These are phyloP conservation scores for Populus hybrid DNA, from an alignment of 441 rosid genomes.

Conservation along the genomic window DNA sequence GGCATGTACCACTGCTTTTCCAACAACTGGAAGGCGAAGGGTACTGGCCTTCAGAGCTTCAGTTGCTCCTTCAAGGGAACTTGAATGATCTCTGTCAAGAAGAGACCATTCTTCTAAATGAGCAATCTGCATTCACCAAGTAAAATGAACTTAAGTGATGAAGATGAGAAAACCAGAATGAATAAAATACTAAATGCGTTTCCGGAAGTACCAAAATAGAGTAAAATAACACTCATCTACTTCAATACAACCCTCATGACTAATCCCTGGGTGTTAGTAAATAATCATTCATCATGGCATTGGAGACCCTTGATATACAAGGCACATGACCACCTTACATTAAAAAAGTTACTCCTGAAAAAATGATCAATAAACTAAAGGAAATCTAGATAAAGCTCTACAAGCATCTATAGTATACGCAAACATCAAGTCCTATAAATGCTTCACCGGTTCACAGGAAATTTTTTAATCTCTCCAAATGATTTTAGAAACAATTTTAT, in stretches of 20 bases:
- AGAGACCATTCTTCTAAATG: conserved; percentile 63
- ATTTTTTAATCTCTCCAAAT: not conserved
- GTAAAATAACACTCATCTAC: not conserved
- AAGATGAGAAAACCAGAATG: not conserved
- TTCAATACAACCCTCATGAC: not conserved
- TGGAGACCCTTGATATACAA: not conserved
- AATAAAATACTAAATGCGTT: not conserved
- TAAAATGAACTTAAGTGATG: conserved; percentile 5
- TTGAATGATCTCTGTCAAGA: conserved; percentile 53
- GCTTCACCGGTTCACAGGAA: not conserved
- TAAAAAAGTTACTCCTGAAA: not conserved
- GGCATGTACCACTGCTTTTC: conserved; percentile 60
- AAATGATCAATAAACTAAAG: not conserved
- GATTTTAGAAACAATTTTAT: not conserved
- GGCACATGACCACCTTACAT: not conserved
- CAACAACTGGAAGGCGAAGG: conserved; percentile 86
- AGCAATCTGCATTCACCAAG: conserved; percentile 43
- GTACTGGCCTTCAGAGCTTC: conserved; percentile 83
- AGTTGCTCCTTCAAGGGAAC: conserved; percentile 70
- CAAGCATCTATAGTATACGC: not conserved
- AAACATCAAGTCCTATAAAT: not conserved
- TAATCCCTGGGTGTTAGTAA: not conserved
- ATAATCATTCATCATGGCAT: not conserved
- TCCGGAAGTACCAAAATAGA: not conserved
- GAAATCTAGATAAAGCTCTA: not conserved